phyloP scores from a whole-genome alignment of 2,329 filamentous ascomycete genomes.

The Penicillium olsonii region DNA sequence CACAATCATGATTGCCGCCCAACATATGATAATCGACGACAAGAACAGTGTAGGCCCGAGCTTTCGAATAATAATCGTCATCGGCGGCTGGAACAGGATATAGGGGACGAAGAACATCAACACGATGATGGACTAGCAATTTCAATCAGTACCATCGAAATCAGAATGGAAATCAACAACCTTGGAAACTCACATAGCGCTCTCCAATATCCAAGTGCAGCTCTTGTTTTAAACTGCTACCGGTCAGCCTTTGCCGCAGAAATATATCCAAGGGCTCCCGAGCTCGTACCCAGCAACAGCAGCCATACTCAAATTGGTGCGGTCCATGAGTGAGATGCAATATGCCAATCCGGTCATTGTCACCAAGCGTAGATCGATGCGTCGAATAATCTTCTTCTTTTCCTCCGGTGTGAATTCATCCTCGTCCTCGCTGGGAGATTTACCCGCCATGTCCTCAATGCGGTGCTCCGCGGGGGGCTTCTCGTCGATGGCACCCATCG shows the following conservation, averaged over 20 bases:
- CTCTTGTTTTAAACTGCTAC: slow-evolving; percentile 18
- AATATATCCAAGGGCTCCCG: too few relatives aligned
- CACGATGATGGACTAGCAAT: slow-evolving; percentile 31
- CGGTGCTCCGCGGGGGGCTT: slow-evolving; percentile 16
- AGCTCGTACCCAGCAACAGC: slow-evolving; percentile 64
- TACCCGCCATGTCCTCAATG: slow-evolving; percentile 19
- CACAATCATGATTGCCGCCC: slow-evolving; percentile 34
- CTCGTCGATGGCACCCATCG: slow-evolving; percentile 14
- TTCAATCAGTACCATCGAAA: slow-evolving; percentile 1
- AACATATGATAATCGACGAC: slow-evolving; percentile 29
- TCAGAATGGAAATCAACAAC: slow-evolving; percentile 3
- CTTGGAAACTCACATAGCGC: slow-evolving; percentile 19
- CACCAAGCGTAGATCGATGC: slow-evolving; percentile 68
- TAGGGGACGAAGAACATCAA: slow-evolving; percentile 38
- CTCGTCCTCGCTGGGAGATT: slow-evolving; percentile 8
- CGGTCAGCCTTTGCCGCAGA: slow-evolving; percentile 10
- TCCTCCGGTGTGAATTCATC: slow-evolving; percentile 47
- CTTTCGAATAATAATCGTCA: slow-evolving; percentile 34
- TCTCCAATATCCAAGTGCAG: slow-evolving; percentile 14
- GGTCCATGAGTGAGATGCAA: slow-evolving; percentile 75
- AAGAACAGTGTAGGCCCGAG: slow-evolving; percentile 32
- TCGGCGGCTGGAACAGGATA: slow-evolving; percentile 32
- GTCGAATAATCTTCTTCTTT: slow-evolving; percentile 67
- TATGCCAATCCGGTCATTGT: slow-evolving; percentile 67
- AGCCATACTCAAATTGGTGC: slow-evolving; percentile 68